Evolutionary conservation across 352 stramenopile genomes (phyloP), one percentile per base, ranked within the genome.

Genomic region (Elongisporangium undulatum): DNA sequence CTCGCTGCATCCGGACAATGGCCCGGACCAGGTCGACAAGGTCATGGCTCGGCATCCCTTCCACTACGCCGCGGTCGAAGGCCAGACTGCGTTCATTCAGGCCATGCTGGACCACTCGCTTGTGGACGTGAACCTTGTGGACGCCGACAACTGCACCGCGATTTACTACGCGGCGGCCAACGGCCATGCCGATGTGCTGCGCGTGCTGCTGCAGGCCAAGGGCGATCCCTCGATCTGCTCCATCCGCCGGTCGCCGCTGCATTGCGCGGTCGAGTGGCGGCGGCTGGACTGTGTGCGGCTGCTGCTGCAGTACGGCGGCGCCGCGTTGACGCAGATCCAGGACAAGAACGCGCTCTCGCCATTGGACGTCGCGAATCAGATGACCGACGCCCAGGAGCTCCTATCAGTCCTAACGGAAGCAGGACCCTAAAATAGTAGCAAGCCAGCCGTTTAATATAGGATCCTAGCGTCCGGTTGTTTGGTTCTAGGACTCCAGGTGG

Each of bases 31-130:
- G 59, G 72, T 90, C 4, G 84, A 93, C 59, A 87, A 84, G 26
- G 82, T 93, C 21, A 89, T 90, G 74, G 82, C 81, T n/a, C 71
- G 84, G 22, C 81, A 91, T 55, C 79, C 84, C 41, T 91, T 93
- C 69, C 84, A 93, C 58, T 93, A 91, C 59, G 84, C 84, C 0
- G 80, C 82, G 0, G 79, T 93, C 8, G 84, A 93, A 53, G 84
- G 84, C 51, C 78, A 87, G 26, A 48, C 71, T 1, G 63, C 61
- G 48, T 91, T 93, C 49, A 63, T 90, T 20, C 56, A 68, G 45
- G 69, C 76, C 39, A 66, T 93, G 62, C 64, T 93, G 39, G 59
- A 66, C 9, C 70, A 67, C 16, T 38, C 75, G 16, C 81, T 93
- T 38, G 82, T 89, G 49, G 71, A 90, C 45, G 75, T 89, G 17